Evolutionary conservation across 352 stramenopile genomes (phyloP), one percentile per base, ranked within the genome.

Genomic region (Peronospora belbahrii): DNA sequence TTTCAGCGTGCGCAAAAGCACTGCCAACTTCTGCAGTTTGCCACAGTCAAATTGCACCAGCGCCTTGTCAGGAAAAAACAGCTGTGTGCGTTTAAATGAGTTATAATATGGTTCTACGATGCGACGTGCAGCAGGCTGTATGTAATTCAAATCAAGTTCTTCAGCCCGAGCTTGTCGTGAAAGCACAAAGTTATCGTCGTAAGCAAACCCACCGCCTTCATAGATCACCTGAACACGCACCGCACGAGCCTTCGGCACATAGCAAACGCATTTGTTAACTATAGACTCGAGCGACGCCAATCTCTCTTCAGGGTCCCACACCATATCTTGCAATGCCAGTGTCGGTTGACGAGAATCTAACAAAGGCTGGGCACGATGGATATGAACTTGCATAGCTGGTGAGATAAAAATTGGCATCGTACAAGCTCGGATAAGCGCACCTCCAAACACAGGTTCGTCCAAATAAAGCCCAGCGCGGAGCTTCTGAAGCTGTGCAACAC

Each of bases 41-140:
- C 92, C 85, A 48, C 94, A 97, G 66, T 99, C 96, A 54, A 97
- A 99, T 61, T 99, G 95, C 11, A 99, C 69, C 27, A 99, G 64
- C 20, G 93, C 88, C 48, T 98, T 98, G 60, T 99, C 96, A 3
- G 96, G 96, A 56, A 99, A 99, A 44, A 92, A 95, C 17, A 98
- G 79, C 32, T 87, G 85, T 27, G 78, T 89, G 9, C 78, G 74
- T 45, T 85, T 86, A 25, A 79, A 86, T 6, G 71, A 52, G 20
- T 85, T 59, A 30, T 87, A 52, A 34, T 76, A 88, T 14, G 69
- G 48, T 19, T 48, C 24, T 2, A 87, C n/a, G 8, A 74, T 63
- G 3, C 53, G 56, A 13, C 41, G 47, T 4, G 70, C 77, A 1
- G 83, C 30, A 0, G 67, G 67, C 6, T 52, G 43, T 2, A 66